These are phyloP conservation scores for Flaveria floridana DNA, from an alignment of 140 eudicot genomes.

Conservation along the genomic window DNA sequence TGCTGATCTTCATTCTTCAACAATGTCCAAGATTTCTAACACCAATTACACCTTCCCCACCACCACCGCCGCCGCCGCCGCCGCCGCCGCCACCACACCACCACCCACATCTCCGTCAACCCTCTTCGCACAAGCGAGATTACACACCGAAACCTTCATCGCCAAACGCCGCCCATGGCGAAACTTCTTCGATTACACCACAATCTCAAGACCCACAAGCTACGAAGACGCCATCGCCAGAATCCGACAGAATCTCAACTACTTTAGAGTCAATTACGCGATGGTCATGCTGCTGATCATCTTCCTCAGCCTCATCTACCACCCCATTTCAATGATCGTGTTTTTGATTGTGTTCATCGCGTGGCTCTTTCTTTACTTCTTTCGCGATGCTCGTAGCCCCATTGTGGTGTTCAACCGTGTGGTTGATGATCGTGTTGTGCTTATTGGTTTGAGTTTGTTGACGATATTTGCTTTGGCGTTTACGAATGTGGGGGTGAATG, in stretches of 20 bases:
- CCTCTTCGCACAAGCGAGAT: constrained; percentile 39
- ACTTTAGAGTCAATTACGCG: constrained; percentile 68
- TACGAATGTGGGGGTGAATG: constrained; percentile 65
- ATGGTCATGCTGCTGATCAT: constrained; percentile 46
- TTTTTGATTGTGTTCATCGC: constrained; percentile 44
- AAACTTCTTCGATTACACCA: constrained; percentile 41
- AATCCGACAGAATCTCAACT: constrained; percentile 48
- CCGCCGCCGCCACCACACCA: constrained; percentile 26
- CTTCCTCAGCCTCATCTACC: constrained; percentile 62
- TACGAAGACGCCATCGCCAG: constrained; percentile 57
- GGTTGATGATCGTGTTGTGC: constrained; percentile 63
- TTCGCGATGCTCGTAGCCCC: constrained; percentile 42
- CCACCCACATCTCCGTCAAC: constrained; percentile 22
- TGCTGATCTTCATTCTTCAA: not conserved
- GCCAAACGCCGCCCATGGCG: constrained; percentile 78
- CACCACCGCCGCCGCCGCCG: constrained; percentile 8
- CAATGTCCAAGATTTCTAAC: constrained; percentile 35
- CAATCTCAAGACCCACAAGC: constrained; percentile 46
- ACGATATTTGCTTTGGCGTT: constrained; percentile 59
- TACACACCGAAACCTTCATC: constrained; percentile 36
- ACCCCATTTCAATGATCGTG: constrained; percentile 67
- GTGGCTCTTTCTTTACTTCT: constrained; percentile 59
- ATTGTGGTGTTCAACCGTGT: constrained; percentile 43
- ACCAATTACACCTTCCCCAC: constrained; percentile 25
- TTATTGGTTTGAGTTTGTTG: constrained; percentile 48